phyloP scores from a whole-genome alignment of 169 alveolate genomes.

The Amoebophrya sp. region DNA sequence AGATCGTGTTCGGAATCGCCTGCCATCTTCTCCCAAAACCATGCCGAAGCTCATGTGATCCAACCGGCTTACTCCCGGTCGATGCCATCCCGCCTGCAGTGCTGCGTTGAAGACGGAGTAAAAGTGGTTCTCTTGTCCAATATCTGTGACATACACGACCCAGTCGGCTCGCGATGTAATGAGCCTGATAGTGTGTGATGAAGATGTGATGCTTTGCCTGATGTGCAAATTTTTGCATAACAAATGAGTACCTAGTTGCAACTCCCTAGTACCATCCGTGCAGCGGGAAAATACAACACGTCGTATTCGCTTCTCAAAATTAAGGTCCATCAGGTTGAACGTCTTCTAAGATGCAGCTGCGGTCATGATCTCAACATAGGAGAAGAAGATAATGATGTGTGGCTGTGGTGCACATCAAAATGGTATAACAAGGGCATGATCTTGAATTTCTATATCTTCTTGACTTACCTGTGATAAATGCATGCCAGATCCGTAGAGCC shows the following conservation, averaged over 20 bases:
- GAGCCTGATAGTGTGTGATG: conserved; percentile 59
- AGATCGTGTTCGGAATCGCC: conserved; percentile 88
- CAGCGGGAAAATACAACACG: too few species aligned
- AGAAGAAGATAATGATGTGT: too few species aligned
- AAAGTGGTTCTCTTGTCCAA: conserved; percentile 92
- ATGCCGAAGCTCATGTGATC: conserved; percentile 96
- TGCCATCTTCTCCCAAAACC: conserved; percentile 84
- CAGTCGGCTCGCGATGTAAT: conserved; percentile 70
- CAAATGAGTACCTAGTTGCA: too few species aligned
- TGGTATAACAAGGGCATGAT: too few species aligned
- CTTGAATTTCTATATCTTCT: conserved; percentile 95
- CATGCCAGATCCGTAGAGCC: conserved; percentile 97
- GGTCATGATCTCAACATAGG: too few species aligned
- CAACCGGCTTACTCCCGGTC: conserved; percentile 62
- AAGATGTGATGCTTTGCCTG: too few species aligned
- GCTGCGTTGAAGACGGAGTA: conserved; percentile 84
- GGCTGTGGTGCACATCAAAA: too few species aligned
- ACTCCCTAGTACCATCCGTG: too few species aligned
- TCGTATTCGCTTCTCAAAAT: too few species aligned
- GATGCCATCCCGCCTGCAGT: conserved; percentile 70
- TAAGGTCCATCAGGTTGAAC: too few species aligned
- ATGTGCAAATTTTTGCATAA: too few species aligned
- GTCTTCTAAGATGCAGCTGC: too few species aligned
- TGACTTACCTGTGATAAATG: conserved; percentile 61
- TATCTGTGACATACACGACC: conserved; percentile 91